These are phyloP conservation scores for Rubroshorea leprosula DNA, from an alignment of 345 rosid genomes.

Conservation along the genomic window DNA sequence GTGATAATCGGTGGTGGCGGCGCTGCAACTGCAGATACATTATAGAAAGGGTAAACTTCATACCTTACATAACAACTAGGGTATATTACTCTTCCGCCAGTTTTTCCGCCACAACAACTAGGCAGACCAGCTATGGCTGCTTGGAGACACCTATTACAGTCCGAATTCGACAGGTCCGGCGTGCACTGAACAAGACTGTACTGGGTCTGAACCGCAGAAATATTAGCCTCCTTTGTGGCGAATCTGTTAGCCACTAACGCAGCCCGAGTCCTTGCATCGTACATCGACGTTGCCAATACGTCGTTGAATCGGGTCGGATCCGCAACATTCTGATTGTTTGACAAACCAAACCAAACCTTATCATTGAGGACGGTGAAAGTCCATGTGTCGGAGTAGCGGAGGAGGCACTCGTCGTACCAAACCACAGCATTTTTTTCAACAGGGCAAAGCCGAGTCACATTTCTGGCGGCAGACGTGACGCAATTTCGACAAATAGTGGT, in stretches of 20 bases:
- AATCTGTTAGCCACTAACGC: constrained; percentile 8
- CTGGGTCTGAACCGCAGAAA: background rate
- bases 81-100: constrained; percentile 22
- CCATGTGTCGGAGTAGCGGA: constrained; percentile 27
- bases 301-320: constrained; percentile 1
- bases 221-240: constrained; percentile 5
- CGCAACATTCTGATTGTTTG: constrained; percentile 17
- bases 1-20: too few relatives aligned
- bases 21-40: background rate
- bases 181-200: constrained; percentile 29
- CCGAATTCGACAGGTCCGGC: constrained; percentile 3
- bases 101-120: background rate
- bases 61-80: constrained; percentile 37
- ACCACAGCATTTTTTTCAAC: constrained; percentile 22
- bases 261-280: background rate
- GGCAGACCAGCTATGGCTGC: constrained; percentile 7
- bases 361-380: constrained; percentile 18
- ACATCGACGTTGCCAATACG: constrained; percentile 1
- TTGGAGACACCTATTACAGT: constrained; percentile 19
- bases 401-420: constrained; percentile 37
- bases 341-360: constrained; percentile 6
- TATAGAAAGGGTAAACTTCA: constrained; percentile 23
- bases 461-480: constrained; percentile 17
- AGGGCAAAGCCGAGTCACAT: constrained; percentile 24
- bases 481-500: constrained; percentile 27